Percentiles rank a stretch among this genome's conserved stretches.
phyloP scores from a whole-genome alignment of 805 yeast species.

The Priceomyces carsonii region DNA sequence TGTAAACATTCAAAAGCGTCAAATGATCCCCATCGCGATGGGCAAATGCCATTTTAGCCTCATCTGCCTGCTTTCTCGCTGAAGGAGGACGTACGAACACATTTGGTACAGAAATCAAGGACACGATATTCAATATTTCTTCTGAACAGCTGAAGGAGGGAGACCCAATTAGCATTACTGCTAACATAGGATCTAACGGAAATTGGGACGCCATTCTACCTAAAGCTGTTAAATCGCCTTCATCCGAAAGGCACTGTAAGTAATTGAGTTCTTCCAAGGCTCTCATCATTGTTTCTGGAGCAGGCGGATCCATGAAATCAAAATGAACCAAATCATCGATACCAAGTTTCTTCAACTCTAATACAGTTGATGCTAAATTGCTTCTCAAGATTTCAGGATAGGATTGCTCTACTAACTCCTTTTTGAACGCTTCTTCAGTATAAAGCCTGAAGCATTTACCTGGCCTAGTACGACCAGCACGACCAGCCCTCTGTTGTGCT shows the following conservation, averaged over 20 bases:
- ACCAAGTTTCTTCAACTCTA: slow-evolving; percentile 91
- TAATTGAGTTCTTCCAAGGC: slow-evolving; percentile 94
- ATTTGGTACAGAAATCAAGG: slow-evolving; percentile 88
- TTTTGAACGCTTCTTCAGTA: slow-evolving; percentile 94
- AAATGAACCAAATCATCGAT: slow-evolving; percentile 95
- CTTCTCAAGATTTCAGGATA: slow-evolving; percentile 94
- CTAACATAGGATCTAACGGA: slow-evolving; percentile 94
- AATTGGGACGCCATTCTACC: slow-evolving; percentile 91
- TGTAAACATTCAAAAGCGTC: slow-evolving; percentile 83
- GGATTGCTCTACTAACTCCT: slow-evolving; percentile 91
- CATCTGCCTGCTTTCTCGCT: slow-evolving; percentile 88
- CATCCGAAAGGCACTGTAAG: slow-evolving; percentile 85
- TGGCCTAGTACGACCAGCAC: slow-evolving; percentile 99
- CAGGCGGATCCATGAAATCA: slow-evolving; percentile 99
- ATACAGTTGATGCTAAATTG: slow-evolving; percentile 86
- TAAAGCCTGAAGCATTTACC: slow-evolving; percentile 96
- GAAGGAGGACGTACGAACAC: slow-evolving; percentile 92
- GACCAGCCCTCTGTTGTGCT: slow-evolving; percentile 98
- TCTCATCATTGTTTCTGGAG: slow-evolving; percentile 99
- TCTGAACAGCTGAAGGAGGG: slow-evolving; percentile 85
- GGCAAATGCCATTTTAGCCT: slow-evolving; percentile 81
- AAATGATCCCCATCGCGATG: slow-evolving; percentile 96
- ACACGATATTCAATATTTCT: slow-evolving; percentile 85
- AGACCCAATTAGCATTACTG: slow-evolving; percentile 88
- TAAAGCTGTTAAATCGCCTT: slow-evolving; percentile 84